Conservation (phyloP, 805 yeast species). For the Pachysolen tannophilus region DNA sequence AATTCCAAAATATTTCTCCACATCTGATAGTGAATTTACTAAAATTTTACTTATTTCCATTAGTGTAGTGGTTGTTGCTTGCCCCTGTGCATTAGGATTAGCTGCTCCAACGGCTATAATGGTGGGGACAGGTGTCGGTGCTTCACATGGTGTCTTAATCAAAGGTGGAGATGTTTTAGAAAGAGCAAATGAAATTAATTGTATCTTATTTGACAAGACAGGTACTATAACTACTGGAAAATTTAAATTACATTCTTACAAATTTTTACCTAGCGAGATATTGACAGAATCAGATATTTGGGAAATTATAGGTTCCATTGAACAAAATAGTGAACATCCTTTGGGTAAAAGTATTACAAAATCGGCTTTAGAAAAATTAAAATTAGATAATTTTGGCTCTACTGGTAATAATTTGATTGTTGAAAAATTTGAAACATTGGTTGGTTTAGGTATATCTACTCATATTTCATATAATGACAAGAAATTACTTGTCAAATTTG, state of each 20-base stretch:
- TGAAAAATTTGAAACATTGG: conserved; percentile 25
- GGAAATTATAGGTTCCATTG: conserved; percentile 51
- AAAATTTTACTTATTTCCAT: conserved; percentile 62
- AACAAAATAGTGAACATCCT: conserved; percentile 79
- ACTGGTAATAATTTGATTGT: conserved; percentile 15
- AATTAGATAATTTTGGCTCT: background rate
- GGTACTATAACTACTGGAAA: conserved; percentile 89
- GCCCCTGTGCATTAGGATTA: conserved; percentile 96
- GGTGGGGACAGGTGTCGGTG: conserved; percentile 98
- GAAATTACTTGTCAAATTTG: conserved; percentile 36
- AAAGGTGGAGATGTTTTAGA: conserved; percentile 92
- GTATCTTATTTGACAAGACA: conserved; percentile 86
- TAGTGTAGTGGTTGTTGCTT: conserved; percentile 92
- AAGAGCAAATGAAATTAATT: conserved; percentile 51
- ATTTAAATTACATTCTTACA: conserved; percentile 38
- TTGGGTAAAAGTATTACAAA: conserved; percentile 63
- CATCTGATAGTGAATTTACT: conserved; percentile 13
- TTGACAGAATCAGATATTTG: conserved; percentile 27
- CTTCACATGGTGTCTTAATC: conserved; percentile 78
- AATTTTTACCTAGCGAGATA: conserved; percentile 10
- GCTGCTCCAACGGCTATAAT: conserved; percentile 98
- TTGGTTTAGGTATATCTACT: conserved; percentile 41
- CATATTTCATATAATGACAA: conserved; percentile 15
- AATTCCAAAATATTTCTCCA: background rate
- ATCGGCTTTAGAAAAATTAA: conserved; percentile 14